phyloP scores from a whole-genome alignment of 2,329 filamentous ascomycete species.

The Orbilia quercus region DNA sequence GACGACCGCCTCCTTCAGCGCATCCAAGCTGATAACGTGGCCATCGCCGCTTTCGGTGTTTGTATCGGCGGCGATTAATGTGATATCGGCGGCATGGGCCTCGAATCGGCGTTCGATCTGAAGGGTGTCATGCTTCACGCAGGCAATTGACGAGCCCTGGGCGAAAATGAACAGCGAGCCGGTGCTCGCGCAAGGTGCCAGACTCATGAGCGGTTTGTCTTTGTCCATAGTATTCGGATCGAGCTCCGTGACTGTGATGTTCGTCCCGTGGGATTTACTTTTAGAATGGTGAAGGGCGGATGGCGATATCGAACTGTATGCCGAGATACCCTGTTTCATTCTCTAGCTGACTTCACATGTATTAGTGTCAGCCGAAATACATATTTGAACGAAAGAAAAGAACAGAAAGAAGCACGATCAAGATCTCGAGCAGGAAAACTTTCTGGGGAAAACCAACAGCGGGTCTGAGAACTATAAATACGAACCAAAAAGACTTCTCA shows the following conservation, averaged over 20 bases:
- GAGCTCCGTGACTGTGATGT: slow-evolving; percentile 37
- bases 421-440: too few species aligned
- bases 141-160: slow-evolving; percentile 82
- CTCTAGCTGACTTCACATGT: slow-evolving; percentile 39
- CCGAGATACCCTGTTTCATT: slow-evolving; percentile 47
- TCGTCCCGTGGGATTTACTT: slow-evolving; percentile 36
- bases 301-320: slow-evolving; percentile 45
- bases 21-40: slow-evolving; percentile 91
- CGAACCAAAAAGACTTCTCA: slow-evolving; percentile 42
- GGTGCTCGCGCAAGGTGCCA: slow-evolving; percentile 81
- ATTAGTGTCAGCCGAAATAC: too few species aligned
- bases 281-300: slow-evolving; percentile 35
- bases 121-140: slow-evolving; percentile 90
- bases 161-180: slow-evolving; percentile 90
- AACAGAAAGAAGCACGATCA: background rate
- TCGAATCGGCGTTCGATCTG: slow-evolving; percentile 88
- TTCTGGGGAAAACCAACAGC: slow-evolving; percentile 2
- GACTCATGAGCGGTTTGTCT: slow-evolving; percentile 47
- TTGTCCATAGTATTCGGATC: slow-evolving; percentile 37
- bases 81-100: slow-evolving; percentile 82
- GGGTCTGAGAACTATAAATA: slow-evolving; percentile 37
- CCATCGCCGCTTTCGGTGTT: slow-evolving; percentile 87
- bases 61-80: slow-evolving; percentile 88
- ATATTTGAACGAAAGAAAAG: too few species aligned
- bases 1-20: slow-evolving; percentile 88